These are phyloP conservation scores for Kurtzmaniella natalensis DNA, from an alignment of 1,139 yeast genomes.

Conservation along the genomic window DNA sequence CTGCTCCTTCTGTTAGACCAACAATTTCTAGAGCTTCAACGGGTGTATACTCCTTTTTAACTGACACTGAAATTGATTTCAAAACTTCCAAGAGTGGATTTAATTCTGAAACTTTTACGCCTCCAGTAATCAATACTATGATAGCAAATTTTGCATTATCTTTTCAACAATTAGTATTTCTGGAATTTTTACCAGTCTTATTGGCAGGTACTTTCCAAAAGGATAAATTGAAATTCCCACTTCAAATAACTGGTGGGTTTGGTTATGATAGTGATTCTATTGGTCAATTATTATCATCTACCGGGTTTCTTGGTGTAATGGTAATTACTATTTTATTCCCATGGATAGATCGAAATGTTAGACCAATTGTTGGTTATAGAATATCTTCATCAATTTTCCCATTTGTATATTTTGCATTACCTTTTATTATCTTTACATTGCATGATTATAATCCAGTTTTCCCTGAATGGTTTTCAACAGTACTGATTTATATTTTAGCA, in stretches of 20 bases:
- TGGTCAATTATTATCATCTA: constrained; percentile 50
- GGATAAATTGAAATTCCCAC: constrained; percentile 34
- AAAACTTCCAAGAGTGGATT: constrained; percentile 7
- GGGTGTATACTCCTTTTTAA: constrained; percentile 8
- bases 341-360: constrained; percentile 46
- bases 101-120: constrained; percentile 20
- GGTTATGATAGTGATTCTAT: constrained; percentile 41
- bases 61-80: constrained; percentile 4
- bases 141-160: constrained; percentile 41
- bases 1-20: constrained; percentile 13
- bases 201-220: constrained; percentile 44
- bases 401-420: constrained; percentile 43
- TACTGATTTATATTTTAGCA: constrained; percentile 22
- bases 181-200: constrained; percentile 58
- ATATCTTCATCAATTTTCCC: constrained; percentile 42
- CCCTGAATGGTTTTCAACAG: constrained; percentile 21
- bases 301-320: constrained; percentile 55
- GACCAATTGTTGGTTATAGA: constrained; percentile 42
- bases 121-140: constrained; percentile 38
- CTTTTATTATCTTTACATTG: constrained; percentile 45
- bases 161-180: constrained; percentile 48
- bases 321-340: constrained; percentile 53
- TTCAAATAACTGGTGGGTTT: constrained; percentile 27
- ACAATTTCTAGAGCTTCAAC: constrained; percentile 13
- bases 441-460: constrained; percentile 24